These are phyloP conservation scores for Teratosphaeria nubilosa DNA, from an alignment of 2,329 filamentous ascomycete species.

Conservation along the genomic window DNA sequence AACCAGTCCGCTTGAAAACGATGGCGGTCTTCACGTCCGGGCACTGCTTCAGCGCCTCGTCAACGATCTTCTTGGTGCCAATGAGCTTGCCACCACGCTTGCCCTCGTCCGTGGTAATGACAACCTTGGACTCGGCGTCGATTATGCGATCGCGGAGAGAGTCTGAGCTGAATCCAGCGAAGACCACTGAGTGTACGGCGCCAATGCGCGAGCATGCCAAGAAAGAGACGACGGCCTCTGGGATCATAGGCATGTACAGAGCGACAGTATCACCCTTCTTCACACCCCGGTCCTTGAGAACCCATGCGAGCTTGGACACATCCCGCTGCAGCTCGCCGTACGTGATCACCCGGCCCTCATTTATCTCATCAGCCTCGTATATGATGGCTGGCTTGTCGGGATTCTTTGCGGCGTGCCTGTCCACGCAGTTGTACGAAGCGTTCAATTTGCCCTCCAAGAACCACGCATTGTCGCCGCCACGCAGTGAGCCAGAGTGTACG, in stretches of 20 bases:
- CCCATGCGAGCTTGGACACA: constrained; percentile 78
- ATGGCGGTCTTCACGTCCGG: constrained; percentile 76
- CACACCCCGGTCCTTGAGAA: constrained; percentile 89
- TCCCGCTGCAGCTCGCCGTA: constrained; percentile 89
- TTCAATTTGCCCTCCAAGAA: constrained; percentile 91
- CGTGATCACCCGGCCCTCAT: constrained; percentile 77
- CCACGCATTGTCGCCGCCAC: constrained; percentile 80
- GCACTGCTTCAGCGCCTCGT: constrained; percentile 93
- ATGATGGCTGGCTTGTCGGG: constrained; percentile 92
- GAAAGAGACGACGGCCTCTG: constrained; percentile 84
- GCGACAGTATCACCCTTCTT: constrained; percentile 95
- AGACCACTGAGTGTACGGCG: constrained; percentile 93
- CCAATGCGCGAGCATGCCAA: constrained; percentile 87
- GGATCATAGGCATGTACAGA: constrained; percentile 98
- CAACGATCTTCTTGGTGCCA: constrained; percentile 97
- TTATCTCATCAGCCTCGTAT: constrained; percentile 91
- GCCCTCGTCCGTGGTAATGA: constrained; percentile 96
- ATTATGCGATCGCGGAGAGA: constrained; percentile 90
- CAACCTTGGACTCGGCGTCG: constrained; percentile 80
- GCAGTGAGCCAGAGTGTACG: constrained; percentile 66
- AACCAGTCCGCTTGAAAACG: constrained; percentile 90
- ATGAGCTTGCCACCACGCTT: constrained; percentile 97
- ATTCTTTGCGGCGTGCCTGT: constrained; percentile 91
- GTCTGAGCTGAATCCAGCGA: constrained; percentile 94
- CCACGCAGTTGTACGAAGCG: constrained; percentile 93